Evolutionary conservation across 2,329 filamentous ascomycete species (phyloP).

Genomic region (Neofusicoccum laricinum): DNA sequence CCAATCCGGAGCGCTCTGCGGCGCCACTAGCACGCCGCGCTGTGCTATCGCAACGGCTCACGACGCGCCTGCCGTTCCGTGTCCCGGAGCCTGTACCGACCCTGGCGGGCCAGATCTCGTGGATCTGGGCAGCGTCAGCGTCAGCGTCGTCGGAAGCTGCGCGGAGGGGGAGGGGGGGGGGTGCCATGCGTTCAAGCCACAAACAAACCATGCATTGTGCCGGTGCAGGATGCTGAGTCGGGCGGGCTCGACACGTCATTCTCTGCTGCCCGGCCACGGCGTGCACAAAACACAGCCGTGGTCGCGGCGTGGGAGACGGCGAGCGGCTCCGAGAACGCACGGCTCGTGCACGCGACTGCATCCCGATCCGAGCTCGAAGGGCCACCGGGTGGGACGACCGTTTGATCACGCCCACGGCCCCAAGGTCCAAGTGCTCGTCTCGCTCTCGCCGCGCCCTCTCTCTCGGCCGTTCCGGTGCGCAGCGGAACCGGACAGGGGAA

Average conservation of each 20-base stretch:
- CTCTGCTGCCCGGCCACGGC: too few relatives aligned
- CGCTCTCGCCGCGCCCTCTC: not conserved
- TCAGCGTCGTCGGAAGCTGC: not conserved
- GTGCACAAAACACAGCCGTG: not conserved
- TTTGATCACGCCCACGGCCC: not conserved
- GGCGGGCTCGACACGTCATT: not conserved
- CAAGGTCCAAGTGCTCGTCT: too few relatives aligned
- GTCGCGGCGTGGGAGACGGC: not conserved
- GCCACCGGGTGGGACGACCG: not conserved
- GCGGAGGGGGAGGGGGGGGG: not conserved
- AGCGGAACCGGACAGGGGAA: not conserved
- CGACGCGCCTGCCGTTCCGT: not conserved
- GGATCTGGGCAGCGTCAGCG: not conserved
- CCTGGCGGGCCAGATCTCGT: not conserved
- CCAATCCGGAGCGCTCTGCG: not conserved
- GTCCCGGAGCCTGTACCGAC: not conserved
- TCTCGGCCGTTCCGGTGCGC: not conserved
- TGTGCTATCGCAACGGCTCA: not conserved
- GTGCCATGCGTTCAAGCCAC: not conserved
- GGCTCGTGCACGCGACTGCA: slow-evolving; percentile 7
- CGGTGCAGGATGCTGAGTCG: not conserved
- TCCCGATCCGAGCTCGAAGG: not conserved
- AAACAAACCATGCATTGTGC: not conserved
- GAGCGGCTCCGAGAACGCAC: slow-evolving; percentile 9
- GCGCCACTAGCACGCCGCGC: not conserved